phyloP scores from a whole-genome alignment of 2,329 filamentous ascomycete genomes.

The Fusarium euwallaceae region DNA sequence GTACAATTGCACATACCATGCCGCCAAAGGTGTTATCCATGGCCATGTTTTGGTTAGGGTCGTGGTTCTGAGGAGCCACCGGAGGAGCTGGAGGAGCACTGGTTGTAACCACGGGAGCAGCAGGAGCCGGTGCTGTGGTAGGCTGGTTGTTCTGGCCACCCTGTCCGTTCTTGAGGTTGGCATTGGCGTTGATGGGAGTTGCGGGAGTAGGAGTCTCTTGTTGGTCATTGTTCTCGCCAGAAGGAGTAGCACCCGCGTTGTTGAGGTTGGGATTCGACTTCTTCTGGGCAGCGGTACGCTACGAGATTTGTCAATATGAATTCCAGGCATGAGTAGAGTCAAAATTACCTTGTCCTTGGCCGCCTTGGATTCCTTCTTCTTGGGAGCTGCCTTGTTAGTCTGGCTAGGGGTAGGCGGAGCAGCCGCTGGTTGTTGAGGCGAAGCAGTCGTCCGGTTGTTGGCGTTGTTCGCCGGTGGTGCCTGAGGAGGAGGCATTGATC shows the following conservation, averaged over 20 bases:
- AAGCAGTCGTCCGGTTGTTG: constrained; percentile 69
- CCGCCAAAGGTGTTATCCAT: constrained; percentile 58
- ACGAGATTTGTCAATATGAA: constrained; percentile 27
- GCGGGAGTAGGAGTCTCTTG: constrained; percentile 71
- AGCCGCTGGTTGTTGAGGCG: constrained; percentile 72
- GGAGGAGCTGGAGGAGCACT: constrained; percentile 47
- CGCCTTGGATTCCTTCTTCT: constrained; percentile 80
- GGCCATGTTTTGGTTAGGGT: constrained; percentile 55
- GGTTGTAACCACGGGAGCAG: constrained; percentile 50
- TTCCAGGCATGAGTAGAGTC: not conserved
- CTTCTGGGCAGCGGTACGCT: constrained; percentile 70
- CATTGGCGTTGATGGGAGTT: constrained; percentile 65
- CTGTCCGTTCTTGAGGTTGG: constrained; percentile 57
- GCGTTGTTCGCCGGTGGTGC: constrained; percentile 67
- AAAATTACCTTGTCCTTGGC: constrained; percentile 75
- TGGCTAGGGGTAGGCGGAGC: constrained; percentile 84
- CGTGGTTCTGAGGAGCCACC: constrained; percentile 30
- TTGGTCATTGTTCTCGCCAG: constrained; percentile 67
- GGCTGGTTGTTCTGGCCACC: constrained; percentile 51
- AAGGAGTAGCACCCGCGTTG: constrained; percentile 66
- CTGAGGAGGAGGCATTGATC: constrained; percentile 76
- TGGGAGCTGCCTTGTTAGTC: constrained; percentile 78
- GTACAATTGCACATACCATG: constrained; percentile 57
- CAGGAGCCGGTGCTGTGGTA: constrained; percentile 46
- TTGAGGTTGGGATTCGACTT: constrained; percentile 70